Base-by-base conservation (phyloP, 176 grass and related monocot genomes). In the Cocos nucifera region DNA sequence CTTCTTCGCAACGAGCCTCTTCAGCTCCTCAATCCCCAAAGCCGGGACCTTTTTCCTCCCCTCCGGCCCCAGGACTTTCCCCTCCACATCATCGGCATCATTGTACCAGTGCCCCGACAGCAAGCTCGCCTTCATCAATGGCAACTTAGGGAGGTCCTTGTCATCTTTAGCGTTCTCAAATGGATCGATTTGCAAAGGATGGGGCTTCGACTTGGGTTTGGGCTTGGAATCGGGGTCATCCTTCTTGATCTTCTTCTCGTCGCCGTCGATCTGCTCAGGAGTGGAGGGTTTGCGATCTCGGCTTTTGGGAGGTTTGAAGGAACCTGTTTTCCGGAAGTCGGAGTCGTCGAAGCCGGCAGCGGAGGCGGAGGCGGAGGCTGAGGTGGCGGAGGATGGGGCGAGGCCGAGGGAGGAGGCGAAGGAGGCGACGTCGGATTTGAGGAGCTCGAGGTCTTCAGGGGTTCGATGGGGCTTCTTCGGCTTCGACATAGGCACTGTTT, bases 341-440 rank as follows among this genome's bases (percentile, higher is more conserved):
- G 92, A 85, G n/a, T 97, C 92, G 56, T 91, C 84, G 61, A 97
- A 97, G 17, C 87, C 92, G 20, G 66, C 32, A 6, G 5, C 28
- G 5, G 5, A 30, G 66, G 86, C 28, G 5, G 5, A 30, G 66
- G 86, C 20, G 62, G 44, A 30, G 69, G 86, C 20, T 58, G 44
- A 53, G 25, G 75, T 20, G n/a, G 10, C 6, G 5, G 63, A 17
- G 60, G 56, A 62, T 12, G 69, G 23, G 59, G 75, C 24, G 32
- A 96, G 70, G 25, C 92, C 83, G 9, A 96, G 92, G 21, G 92
- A 85, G 8, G 87, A 90, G 57, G 81, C 92, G 72, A 96, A 96
- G 17, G 83, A 90, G 48, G 79, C 75, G 29, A 96, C 92, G 10
- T 96, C 92, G 44, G 92, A 96, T 54, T 84, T 79, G 79, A 95